phyloP scores from a whole-genome alignment of 2,329 filamentous ascomycete genomes.

The Pseudogymnoascus sp. region DNA sequence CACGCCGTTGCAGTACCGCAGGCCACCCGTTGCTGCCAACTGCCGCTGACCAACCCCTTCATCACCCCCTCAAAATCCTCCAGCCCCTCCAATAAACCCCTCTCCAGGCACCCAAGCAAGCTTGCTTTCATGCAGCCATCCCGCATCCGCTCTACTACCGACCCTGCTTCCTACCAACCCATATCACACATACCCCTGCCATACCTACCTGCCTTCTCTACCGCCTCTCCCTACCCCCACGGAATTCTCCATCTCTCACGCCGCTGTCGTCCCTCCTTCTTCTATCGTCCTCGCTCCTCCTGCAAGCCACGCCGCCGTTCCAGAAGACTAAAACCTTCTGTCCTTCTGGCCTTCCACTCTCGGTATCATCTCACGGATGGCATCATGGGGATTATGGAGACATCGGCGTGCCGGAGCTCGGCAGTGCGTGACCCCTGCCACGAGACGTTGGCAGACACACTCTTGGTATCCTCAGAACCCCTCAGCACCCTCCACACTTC shows the following conservation, averaged over 20 bases:
- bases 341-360: background rate
- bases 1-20: background rate
- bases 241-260: background rate
- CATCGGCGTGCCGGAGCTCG: background rate
- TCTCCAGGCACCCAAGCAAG: background rate
- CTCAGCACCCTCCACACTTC: background rate
- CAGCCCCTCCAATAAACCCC: background rate
- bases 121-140: slow-evolving; percentile 1
- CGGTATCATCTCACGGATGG: background rate
- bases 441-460: background rate
- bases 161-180: background rate
- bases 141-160: background rate
- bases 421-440: slow-evolving; percentile 3
- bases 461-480: background rate
- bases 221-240: background rate
- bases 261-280: background rate
- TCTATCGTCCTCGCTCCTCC: background rate
- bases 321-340: background rate
- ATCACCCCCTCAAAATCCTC: background rate
- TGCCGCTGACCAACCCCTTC: background rate
- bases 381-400: background rate
- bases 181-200: background rate
- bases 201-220: background rate
- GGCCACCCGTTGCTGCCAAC: background rate
- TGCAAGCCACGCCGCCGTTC: background rate